Conservation (phyloP, 2,329 filamentous ascomycete genomes). For the Tolypocladium tundrense region DNA sequence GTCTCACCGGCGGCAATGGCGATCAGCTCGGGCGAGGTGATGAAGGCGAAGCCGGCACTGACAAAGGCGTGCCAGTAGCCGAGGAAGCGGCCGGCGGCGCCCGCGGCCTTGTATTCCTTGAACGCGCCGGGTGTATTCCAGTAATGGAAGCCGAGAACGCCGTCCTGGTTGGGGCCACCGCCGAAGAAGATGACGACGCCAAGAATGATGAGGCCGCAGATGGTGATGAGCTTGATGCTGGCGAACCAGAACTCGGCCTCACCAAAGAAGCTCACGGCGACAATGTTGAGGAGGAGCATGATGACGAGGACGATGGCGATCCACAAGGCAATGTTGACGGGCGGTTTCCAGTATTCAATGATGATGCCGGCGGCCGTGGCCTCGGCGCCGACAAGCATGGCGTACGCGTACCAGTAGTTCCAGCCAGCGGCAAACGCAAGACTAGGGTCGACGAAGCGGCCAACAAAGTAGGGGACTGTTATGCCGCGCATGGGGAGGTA, state of each 20-base stretch:
- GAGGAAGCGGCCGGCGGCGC: conserved; percentile 42
- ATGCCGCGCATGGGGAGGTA: conserved; percentile 46
- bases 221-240: conserved; percentile 48
- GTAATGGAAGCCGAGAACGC: conserved; percentile 32
- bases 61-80: conserved; percentile 48
- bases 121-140: conserved; percentile 33
- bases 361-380: conserved; percentile 47
- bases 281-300: conserved; percentile 44
- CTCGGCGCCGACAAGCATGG: conserved; percentile 48
- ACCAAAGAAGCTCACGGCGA: conserved; percentile 46
- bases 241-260: conserved; percentile 55
- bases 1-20: conserved; percentile 57
- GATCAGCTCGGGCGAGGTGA: conserved; percentile 52
- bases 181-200: conserved; percentile 46
- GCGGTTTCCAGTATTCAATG: conserved; percentile 48
- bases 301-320: conserved; percentile 47
- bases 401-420: conserved; percentile 55
- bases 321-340: conserved; percentile 44
- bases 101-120: conserved; percentile 33
- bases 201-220: conserved; percentile 46
- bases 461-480: conserved; percentile 45
- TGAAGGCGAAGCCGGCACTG: conserved; percentile 51
- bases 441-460: conserved; percentile 44
- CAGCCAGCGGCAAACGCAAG: conserved; percentile 47
- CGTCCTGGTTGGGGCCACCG: conserved; percentile 38